Evolutionary conservation across 2,329 filamentous ascomycete genomes (phyloP).

Genomic region (Trichocomaceae sp.): DNA sequence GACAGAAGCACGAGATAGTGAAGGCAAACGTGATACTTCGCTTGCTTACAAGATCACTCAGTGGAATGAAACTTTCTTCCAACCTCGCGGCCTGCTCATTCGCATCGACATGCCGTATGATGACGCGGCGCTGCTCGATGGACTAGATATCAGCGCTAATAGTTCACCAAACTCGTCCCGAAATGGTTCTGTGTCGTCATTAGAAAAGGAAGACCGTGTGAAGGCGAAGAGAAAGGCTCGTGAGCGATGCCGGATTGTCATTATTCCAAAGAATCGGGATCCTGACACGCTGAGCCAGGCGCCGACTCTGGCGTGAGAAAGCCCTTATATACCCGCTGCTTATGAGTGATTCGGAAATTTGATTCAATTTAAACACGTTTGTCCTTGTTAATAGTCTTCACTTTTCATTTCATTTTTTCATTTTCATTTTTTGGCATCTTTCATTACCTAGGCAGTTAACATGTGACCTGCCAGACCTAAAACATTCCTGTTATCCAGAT

Average conservation of each 20-base stretch:
- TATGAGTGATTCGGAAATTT: slow-evolving; percentile 6
- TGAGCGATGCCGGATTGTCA: slow-evolving; percentile 20
- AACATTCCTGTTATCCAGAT: not conserved
- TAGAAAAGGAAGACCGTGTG: not conserved
- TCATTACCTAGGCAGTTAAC: too few species aligned
- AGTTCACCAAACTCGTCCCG: slow-evolving; percentile 5
- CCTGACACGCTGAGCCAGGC: not conserved
- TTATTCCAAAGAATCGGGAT: slow-evolving; percentile 19
- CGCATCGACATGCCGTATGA: slow-evolving; percentile 27
- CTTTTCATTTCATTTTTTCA: not conserved
- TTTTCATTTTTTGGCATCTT: not conserved
- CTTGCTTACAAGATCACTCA: slow-evolving; percentile 19
- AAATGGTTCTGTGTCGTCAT: not conserved
- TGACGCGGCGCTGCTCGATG: slow-evolving; percentile 18
- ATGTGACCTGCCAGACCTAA: not conserved
- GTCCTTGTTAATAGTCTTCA: too few species aligned
- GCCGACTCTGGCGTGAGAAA: slow-evolving; percentile 5
- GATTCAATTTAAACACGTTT: not conserved
- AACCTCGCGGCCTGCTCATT: slow-evolving; percentile 23
- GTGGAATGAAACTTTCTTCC: slow-evolving; percentile 28
- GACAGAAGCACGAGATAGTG: not conserved
- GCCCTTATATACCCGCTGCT: slow-evolving; percentile 5
- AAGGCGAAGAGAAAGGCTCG: slow-evolving; percentile 4
- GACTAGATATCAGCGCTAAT: slow-evolving; percentile 19
- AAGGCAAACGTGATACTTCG: not conserved